A percentile compares a stretch with the other conserved stretches of the same genome.
Conservation (phyloP, 176 grass and related monocot species). For the Dendrocalamus sinicus region DNA sequence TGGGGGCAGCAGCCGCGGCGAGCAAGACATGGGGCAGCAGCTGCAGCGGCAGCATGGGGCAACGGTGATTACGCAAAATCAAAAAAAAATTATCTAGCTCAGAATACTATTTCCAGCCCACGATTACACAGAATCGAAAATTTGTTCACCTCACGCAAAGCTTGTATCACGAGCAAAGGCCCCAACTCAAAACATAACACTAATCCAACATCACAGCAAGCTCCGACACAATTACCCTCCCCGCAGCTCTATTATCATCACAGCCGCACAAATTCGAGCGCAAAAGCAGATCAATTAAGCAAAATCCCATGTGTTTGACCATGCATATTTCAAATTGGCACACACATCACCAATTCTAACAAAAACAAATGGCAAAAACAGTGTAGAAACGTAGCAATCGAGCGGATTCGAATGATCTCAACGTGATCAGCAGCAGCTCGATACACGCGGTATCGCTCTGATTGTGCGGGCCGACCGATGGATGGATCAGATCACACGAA, state of each 20-base stretch:
- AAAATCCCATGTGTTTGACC: neutral
- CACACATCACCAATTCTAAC: neutral
- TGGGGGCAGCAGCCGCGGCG: no score
- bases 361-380: neutral
- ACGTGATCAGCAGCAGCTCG: slow-evolving; percentile 39
- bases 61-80: no score
- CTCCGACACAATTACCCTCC: neutral
- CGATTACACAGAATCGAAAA: neutral
- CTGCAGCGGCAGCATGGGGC: no score
- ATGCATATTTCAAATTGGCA: slow-evolving; percentile 28
- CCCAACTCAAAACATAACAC: neutral
- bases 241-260: neutral
- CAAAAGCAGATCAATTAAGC: neutral
- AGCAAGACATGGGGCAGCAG: no score
- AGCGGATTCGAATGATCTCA: slow-evolving; percentile 45
- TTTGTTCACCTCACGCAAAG: neutral
- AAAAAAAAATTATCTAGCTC: no score
- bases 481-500: slow-evolving; percentile 19
- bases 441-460: slow-evolving; percentile 42
- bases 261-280: neutral
- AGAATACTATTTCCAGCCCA: slow-evolving; percentile 12
- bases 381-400: neutral
- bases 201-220: neutral
- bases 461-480: neutral
- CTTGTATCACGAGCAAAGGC: neutral